Evolutionary conservation across 495 filamentous ascomycete genomes (phyloP).

Genomic region (Aspergillus hancockii): DNA sequence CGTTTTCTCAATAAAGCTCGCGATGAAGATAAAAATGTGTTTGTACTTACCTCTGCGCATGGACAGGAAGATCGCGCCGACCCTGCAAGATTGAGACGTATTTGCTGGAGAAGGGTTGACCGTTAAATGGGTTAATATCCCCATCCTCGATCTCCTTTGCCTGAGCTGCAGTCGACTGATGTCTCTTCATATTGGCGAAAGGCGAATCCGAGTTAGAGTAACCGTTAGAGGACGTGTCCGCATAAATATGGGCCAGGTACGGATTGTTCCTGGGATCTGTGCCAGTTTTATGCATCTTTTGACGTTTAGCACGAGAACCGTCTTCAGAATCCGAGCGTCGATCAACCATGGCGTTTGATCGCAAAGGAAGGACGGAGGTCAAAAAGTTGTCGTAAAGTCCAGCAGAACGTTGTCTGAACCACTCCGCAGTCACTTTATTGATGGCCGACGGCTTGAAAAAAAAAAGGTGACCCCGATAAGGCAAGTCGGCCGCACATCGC

Average conservation of each 20-base stretch:
- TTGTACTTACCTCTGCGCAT: conserved; percentile 72
- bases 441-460: conserved; percentile 14
- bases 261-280: conserved; percentile 67
- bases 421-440: conserved; percentile 15
- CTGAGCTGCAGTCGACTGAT: conserved; percentile 76
- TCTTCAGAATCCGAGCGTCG: conserved; percentile 43
- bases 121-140: conserved; percentile 83
- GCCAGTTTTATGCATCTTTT: conserved; percentile 47
- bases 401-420: conserved; percentile 9
- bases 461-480: conserved; percentile 36
- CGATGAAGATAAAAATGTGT: not conserved
- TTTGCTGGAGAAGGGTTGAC: conserved; percentile 68
- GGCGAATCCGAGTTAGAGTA: conserved; percentile 41
- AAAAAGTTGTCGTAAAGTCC: not conserved
- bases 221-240: conserved; percentile 50
- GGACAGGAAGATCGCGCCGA: conserved; percentile 84
- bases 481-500: conserved; percentile 33
- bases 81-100: conserved; percentile 88
- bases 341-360: conserved; percentile 38
- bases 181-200: conserved; percentile 69
- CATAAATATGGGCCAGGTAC: conserved; percentile 89
- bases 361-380: not conserved
- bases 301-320: conserved; percentile 48
- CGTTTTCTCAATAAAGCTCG: not conserved
- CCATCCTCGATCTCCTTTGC: conserved; percentile 77